Base-by-base conservation (phyloP, 345 rosid species). In the Carallia pectinifolia region DNA sequence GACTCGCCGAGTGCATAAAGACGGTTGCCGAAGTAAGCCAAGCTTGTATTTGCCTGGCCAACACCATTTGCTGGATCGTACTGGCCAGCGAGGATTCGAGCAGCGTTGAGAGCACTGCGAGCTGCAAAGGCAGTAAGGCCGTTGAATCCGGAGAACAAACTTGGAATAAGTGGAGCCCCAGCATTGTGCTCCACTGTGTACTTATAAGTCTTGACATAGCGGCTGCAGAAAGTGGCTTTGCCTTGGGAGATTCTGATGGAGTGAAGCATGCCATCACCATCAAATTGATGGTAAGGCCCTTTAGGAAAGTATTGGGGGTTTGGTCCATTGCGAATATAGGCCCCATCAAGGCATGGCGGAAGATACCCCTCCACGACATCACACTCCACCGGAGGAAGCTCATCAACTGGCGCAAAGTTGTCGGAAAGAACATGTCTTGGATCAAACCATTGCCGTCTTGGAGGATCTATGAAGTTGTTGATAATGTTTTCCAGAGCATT, bases 231-330 rank as follows among this genome's bases (percentile, higher is more conserved):
- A 30, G 69, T 66, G 68, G 86, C 85, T 30, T 62, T 61, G 60
- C 85, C 88, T 29, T 54, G 50, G n/a, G 85, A 82, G 60, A 87
- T 79, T 38, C 74, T 64, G 8, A 85, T 77, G 62, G 89, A 68
- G 77, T 84, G 89, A 63, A 87, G 84, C 92, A 87, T 87, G 17
- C 89, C 89, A 10, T 87, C 89, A 1, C 92, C 92, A 34, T 87
- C 92, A 60, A 85, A 87, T 18, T 83, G 67, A 73, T 87, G 92
- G 81, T 85, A 85, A 52, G 92, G 88, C 3, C 89, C 92, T 0
- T 81, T 82, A 27, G 93, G 90, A 9, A 83, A 78, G 82, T 62
- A 84, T 73, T 88, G 90, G 0, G 90, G 90, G 71, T 86, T 88
- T 0, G 93, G 93, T 40, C 90, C 93, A 6, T 86, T 86, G 10